Evolutionary conservation across 148 eudicot species (phyloP), one percentile per base, ranked within the genome.

Genomic region (Rhododendron williamsianum): DNA sequence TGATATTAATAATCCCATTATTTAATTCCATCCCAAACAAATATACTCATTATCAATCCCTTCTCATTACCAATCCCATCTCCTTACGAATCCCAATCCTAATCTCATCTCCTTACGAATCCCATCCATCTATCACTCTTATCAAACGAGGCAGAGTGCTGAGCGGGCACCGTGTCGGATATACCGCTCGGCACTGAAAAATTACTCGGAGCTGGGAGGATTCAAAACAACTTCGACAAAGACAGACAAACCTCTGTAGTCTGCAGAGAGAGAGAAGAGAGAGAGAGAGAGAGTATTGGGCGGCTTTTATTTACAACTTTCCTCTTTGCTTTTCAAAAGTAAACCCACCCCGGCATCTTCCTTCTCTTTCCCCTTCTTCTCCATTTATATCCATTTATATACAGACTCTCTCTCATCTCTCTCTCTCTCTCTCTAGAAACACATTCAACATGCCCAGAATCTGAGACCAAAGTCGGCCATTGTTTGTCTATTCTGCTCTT

Each of bases 381-480:
- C 74, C 4, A 27, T 7, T 41, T 15, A 30, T 33, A 41, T 63
- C 41, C 38, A 71, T 84, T 83, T 83, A 49, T 84, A 63, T 58
- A 87, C 86, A 83, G 83, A 82, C 83, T 41, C 78, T 78, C 86
- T 81, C 86, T 86, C 77, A 56, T 80, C 82, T 41, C 81, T 72
- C 82, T 41, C 81, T 41, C 81, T 72, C 82, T 76, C 58, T 83
- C 82, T 83, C 45, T 65, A 56, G 45, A 65, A 82, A 79, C 52
- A 36, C 86, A 48, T 81, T 85, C 82, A 33, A 46, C 51, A 60
- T 63, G 52, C 81, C 71, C 48, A 82, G 83, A 72, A 63, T 84
- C 86, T 33, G 82, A 38, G 76, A 51, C 49, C 76, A 83, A 91
- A 86, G 78, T 72, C 87, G 82, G 87, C 88, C 69, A 51, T 80